phyloP scores from a whole-genome alignment of 1,139 yeast genomes.

The Taiozyma onychis region DNA sequence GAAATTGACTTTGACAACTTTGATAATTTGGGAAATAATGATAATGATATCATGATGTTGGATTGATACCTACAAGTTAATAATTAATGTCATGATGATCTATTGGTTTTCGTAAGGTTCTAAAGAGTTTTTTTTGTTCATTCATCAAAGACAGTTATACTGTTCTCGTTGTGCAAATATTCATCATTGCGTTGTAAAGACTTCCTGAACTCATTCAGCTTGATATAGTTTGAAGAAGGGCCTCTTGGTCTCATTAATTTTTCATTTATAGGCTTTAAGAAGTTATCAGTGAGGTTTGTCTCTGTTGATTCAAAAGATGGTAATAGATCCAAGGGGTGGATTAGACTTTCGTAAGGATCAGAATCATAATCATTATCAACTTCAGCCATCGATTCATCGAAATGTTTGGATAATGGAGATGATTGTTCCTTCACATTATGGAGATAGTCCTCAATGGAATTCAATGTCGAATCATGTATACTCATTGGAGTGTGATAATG shows the following conservation, averaged over 20 bases:
- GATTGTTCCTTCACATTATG: background rate
- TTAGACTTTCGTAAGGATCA: conserved; percentile 20
- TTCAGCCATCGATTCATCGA: background rate
- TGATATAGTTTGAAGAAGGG: conserved; percentile 17
- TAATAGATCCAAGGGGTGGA: conserved; percentile 21
- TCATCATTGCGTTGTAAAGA: background rate
- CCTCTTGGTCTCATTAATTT: conserved; percentile 8
- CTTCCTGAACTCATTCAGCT: conserved; percentile 14
- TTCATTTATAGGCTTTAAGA: conserved; percentile 1
- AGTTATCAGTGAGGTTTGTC: background rate
- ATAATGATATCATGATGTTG: conserved; percentile 9
- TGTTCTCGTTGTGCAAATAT: background rate
- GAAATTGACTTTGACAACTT: conserved; percentile 9
- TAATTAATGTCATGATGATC: background rate
- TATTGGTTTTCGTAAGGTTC: background rate
- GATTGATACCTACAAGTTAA: conserved; percentile 1
- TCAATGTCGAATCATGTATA: conserved; percentile 1
- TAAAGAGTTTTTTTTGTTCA: background rate
- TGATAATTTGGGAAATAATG: conserved; percentile 2
- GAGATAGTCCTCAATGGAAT: conserved; percentile 1
- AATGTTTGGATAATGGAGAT: background rate
- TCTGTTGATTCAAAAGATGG: conserved; percentile 5
- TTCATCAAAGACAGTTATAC: background rate
- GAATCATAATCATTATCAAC: background rate
- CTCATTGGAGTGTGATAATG: conserved; percentile 1